Evolutionary conservation across 495 filamentous ascomycete species (phyloP), one percentile per base, ranked within the genome.

Genomic region (Aspergillus wentii): DNA sequence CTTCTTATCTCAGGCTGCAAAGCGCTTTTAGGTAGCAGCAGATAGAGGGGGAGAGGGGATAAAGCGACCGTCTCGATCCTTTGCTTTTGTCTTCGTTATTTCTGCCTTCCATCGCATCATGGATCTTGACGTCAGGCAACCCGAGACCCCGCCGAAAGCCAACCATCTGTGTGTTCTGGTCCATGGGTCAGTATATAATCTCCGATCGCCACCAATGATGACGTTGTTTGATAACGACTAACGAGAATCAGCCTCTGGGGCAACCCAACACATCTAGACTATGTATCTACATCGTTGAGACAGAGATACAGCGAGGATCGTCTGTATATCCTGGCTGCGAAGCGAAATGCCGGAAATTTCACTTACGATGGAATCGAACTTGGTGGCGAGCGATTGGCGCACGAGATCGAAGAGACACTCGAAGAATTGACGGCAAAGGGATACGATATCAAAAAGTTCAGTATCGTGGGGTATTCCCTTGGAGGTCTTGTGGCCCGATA

Each of bases 351-450:
- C 36, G 87, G 88, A 4, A 82, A 66, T 42, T 86, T 82, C 61
- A 97, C 91, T 16, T 97, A 97, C 60, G 91, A 97, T 63, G 91
- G 91, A 35, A 88, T 97, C 54, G 89, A 96, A 49, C 66, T 82
- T 7, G 86, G 90, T 39, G 91, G 86, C 40, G 91, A 97, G 69
- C 80, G 91, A 26, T 80, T 96, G 20, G 83, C 82, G 14, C 67
- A 79, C 45, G 91, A 97, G 68, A 87, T 96, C 35, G 90, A 96
- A 59, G 79, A 90, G 46, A 80, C 79, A 25, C 60, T 96, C 21
- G 75, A 83, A 20, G 57, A 69, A n/a, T 70, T 91, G 30, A 71
- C 72, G 11, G 57, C 59, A 22, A 61, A 58, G n/a, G 89, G 88
- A 3, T 72, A 79, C 22, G 65, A 77, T 4, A 85, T 96, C 49